These are phyloP conservation scores for Echium plantagineum DNA, from an alignment of 257 asterid genomes.

Conservation along the genomic window DNA sequence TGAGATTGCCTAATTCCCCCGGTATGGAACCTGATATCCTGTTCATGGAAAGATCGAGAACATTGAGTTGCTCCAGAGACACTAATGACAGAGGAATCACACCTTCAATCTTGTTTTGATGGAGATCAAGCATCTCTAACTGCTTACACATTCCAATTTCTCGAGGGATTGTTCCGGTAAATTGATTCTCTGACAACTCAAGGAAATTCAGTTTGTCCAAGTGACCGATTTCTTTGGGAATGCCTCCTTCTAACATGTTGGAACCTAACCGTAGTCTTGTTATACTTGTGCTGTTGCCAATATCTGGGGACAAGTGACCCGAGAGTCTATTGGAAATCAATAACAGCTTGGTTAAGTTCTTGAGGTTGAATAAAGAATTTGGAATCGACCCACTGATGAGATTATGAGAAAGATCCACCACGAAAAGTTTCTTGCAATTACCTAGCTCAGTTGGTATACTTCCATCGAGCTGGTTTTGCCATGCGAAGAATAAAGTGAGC, in stretches of 20 bases:
- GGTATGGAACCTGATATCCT: slow-evolving; percentile 51
- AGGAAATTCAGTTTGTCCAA: slow-evolving; percentile 39
- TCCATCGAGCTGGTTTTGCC: slow-evolving; percentile 63
- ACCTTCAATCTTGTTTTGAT: slow-evolving; percentile 45
- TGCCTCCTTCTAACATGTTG: slow-evolving; percentile 36
- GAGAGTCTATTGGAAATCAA: slow-evolving; percentile 51
- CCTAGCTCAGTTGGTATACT: slow-evolving; percentile 49
- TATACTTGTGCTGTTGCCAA: slow-evolving; percentile 56
- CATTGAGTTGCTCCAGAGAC: slow-evolving; percentile 34
- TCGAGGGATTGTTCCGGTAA: slow-evolving; percentile 39
- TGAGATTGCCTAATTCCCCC: slow-evolving; percentile 37
- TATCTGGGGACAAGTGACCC: slow-evolving; percentile 44
- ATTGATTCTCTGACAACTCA: slow-evolving; percentile 51
- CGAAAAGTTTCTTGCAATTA: slow-evolving; percentile 39
- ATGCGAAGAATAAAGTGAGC: slow-evolving; percentile 57
- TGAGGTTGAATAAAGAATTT: slow-evolving; percentile 36
- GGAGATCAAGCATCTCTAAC: slow-evolving; percentile 61
- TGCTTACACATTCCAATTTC: slow-evolving; percentile 47
- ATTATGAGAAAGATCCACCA: slow-evolving; percentile 57
- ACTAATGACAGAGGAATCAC: slow-evolving; percentile 45
- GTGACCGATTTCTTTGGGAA: slow-evolving; percentile 42
- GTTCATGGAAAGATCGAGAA: slow-evolving; percentile 53
- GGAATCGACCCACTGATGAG: slow-evolving; percentile 51
- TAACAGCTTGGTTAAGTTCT: slow-evolving; percentile 50
- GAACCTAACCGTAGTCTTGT: slow-evolving; percentile 48